Percentiles rank a stretch among this genome's conserved stretches.
Conservation (phyloP, 1,284 basidiomycete genomes). For the Cutaneotrichosporon sp. region DNA sequence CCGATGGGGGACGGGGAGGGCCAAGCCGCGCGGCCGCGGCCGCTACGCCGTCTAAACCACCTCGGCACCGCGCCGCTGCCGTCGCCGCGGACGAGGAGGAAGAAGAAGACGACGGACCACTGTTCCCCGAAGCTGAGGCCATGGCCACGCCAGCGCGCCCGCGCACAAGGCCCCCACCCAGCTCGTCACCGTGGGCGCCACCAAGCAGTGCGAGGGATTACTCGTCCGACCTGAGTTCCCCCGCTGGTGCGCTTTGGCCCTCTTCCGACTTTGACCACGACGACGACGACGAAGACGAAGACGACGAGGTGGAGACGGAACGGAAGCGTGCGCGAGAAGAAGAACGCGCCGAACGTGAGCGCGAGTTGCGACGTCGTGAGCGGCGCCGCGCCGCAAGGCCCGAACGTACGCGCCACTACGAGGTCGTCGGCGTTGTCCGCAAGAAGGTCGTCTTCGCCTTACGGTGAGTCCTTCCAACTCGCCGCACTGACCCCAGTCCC, state of each 20-base stretch:
- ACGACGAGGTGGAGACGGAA: conserved; percentile 11
- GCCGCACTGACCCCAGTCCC: conserved; percentile 25
- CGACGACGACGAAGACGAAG: conserved; percentile 21
- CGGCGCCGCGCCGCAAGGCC: conserved; percentile 10
- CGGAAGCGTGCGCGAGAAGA: neutral
- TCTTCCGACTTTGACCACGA: conserved; percentile 2
- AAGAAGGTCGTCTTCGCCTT: conserved; percentile 47
- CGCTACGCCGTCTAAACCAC: neutral
- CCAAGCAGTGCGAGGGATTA: conserved; percentile 28
- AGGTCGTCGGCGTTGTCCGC: conserved; percentile 44
- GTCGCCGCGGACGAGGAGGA: conserved; percentile 17
- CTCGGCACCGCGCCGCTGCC: neutral
- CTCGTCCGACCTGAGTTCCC: conserved; percentile 35
- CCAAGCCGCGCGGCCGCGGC: neutral
- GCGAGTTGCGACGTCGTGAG: neutral
- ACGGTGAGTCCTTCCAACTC: conserved; percentile 22
- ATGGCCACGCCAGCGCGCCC: conserved; percentile 8
- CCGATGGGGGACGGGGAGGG: conserved; percentile 4
- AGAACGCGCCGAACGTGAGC: conserved; percentile 14
- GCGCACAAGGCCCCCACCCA: neutral
- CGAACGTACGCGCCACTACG: conserved; percentile 40
- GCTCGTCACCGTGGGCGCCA: conserved; percentile 17
- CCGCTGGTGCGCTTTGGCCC: conserved; percentile 6
- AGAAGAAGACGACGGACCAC: conserved; percentile 29
- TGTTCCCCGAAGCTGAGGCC: conserved; percentile 21